phyloP scores from a whole-genome alignment of 768 basidiomycete genomes.

The Trametes cinnabarina region DNA sequence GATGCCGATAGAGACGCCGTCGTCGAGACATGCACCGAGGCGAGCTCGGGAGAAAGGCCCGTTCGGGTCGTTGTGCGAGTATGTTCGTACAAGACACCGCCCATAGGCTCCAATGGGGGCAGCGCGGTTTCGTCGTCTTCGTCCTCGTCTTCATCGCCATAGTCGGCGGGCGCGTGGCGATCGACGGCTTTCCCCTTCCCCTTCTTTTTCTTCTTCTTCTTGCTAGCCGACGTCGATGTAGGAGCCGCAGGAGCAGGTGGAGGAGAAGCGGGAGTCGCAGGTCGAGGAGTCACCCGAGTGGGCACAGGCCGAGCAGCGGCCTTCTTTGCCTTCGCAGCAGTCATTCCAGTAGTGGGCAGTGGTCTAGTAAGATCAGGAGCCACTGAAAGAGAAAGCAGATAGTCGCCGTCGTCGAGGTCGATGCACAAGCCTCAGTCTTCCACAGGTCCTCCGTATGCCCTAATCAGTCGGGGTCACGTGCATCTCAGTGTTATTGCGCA shows the following conservation, averaged over 20 bases:
- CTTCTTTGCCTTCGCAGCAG: slow-evolving; percentile 22
- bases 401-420: slow-evolving; percentile 11
- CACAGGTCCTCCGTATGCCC: neutral
- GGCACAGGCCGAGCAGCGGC: slow-evolving; percentile 14
- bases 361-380: slow-evolving; percentile 2
- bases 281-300: slow-evolving; percentile 10
- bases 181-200: slow-evolving; percentile 37
- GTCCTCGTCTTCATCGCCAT: slow-evolving; percentile 27
- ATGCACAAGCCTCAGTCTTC: slow-evolving; percentile 12
- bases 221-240: slow-evolving; percentile 26
- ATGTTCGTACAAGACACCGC: slow-evolving; percentile 14
- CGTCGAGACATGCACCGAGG: slow-evolving; percentile 47
- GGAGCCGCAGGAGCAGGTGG: slow-evolving; percentile 10
- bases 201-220: slow-evolving; percentile 49
- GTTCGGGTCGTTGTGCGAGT: slow-evolving; percentile 24
- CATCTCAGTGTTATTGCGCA: neutral
- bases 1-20: slow-evolving; percentile 43
- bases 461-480: slow-evolving; percentile 16
- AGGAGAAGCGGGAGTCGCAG: slow-evolving; percentile 18
- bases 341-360: slow-evolving; percentile 20
- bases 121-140: slow-evolving; percentile 29
- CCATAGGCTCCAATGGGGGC: slow-evolving; percentile 23
- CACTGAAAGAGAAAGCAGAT: neutral
- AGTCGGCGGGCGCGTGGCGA: slow-evolving; percentile 2
- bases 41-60: slow-evolving; percentile 46